phyloP scores from a whole-genome alignment of 1,284 basidiomycete species.

The Ustilago esculenta region DNA sequence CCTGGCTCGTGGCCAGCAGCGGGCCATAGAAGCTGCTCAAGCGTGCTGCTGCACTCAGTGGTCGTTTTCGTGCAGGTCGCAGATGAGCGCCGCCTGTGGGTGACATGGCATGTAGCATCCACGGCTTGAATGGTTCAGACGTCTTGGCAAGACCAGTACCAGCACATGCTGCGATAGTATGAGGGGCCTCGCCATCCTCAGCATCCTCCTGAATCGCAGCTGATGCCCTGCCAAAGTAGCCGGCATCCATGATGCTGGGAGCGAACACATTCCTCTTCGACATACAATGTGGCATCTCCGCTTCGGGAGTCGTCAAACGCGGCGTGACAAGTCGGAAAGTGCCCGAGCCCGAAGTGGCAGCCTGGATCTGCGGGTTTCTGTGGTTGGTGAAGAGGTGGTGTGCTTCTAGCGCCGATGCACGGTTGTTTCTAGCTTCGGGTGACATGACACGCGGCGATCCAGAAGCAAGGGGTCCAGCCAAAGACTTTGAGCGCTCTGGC shows the following conservation, averaged over 20 bases:
- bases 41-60: conserved; percentile 49
- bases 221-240: conserved; percentile 45
- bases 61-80: conserved; percentile 34
- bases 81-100: conserved; percentile 21
- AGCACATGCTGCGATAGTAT: not conserved
- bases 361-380: conserved; percentile 51
- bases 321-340: conserved; percentile 58
- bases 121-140: conserved; percentile 39
- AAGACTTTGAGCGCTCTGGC: conserved; percentile 30
- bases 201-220: conserved; percentile 26
- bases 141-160: conserved; percentile 12
- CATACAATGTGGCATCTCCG: conserved; percentile 32
- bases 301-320: conserved; percentile 53
- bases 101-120: conserved; percentile 46
- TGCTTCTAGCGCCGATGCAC: conserved; percentile 40
- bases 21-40: conserved; percentile 51
- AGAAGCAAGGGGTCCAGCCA: conserved; percentile 20
- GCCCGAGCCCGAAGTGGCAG: conserved; percentile 57
- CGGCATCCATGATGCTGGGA: conserved; percentile 36
- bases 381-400: conserved; percentile 39
- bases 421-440: conserved; percentile 15
- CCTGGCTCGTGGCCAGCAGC: conserved; percentile 9
- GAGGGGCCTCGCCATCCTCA: conserved; percentile 3
- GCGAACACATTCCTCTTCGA: conserved; percentile 11
- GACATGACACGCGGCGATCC: conserved; percentile 24